phyloP scores from a whole-genome alignment of 2,329 filamentous ascomycete species.

The Alternaria ethzedia region DNA sequence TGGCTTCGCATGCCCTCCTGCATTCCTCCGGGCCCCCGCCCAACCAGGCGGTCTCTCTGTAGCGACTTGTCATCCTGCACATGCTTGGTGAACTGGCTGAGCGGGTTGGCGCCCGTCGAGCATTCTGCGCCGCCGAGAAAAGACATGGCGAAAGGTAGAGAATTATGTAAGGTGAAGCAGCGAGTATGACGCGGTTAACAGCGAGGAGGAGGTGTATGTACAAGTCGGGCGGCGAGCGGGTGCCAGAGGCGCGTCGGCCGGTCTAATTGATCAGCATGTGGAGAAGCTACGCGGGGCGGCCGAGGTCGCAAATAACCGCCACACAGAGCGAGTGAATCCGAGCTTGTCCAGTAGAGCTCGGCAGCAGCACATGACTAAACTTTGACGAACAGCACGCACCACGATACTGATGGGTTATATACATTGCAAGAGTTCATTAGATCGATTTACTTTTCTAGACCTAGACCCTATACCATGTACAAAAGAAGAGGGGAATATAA shows the following conservation, averaged over 20 bases:
- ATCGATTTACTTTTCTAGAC: conserved; percentile 10
- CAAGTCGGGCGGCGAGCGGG: conserved; percentile 3
- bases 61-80: conserved; percentile 95
- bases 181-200: conserved; percentile 4
- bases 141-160: conserved; percentile 69
- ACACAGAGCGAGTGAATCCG: conserved; percentile 7
- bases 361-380: neutral
- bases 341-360: neutral
- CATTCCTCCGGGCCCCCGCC: conserved; percentile 72
- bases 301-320: conserved; percentile 19
- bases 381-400: neutral
- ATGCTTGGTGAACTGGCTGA: conserved; percentile 97
- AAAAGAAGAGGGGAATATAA: conserved; percentile 30
- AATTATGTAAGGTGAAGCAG: neutral
- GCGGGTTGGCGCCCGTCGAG: conserved; percentile 92
- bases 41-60: conserved; percentile 86
- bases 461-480: conserved; percentile 18
- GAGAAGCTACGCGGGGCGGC: conserved; percentile 23
- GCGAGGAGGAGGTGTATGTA: conserved; percentile 4
- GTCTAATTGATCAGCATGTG: conserved; percentile 31
- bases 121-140: conserved; percentile 96
- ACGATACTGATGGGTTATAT: neutral
- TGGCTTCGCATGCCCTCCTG: conserved; percentile 80
- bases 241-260: conserved; percentile 8
- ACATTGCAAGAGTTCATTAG: conserved; percentile 9